phyloP scores from a whole-genome alignment of 768 basidiomycete genomes.

The Pleurotus giganteus region DNA sequence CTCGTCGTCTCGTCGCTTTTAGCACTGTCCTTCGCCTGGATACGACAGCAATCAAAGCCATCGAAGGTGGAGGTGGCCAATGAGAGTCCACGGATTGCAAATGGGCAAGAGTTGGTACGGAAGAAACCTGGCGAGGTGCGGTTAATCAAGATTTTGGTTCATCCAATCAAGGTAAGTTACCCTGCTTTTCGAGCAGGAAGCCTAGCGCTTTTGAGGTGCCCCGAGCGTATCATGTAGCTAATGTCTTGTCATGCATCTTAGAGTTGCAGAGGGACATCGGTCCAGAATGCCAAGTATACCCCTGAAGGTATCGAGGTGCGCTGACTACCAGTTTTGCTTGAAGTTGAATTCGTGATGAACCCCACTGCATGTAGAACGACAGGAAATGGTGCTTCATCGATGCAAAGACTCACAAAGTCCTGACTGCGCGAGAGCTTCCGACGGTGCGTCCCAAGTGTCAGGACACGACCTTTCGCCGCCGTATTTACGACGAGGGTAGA shows the following conservation, averaged over 20 bases:
- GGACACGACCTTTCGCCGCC: background rate
- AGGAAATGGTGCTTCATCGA: slow-evolving; percentile 71
- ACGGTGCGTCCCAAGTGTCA: slow-evolving; percentile 39
- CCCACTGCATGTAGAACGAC: slow-evolving; percentile 49
- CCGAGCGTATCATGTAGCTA: background rate
- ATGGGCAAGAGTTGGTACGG: background rate
- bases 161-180: slow-evolving; percentile 62
- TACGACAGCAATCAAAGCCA: background rate
- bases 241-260: slow-evolving; percentile 26
- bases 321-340: slow-evolving; percentile 3
- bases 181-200: background rate
- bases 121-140: slow-evolving; percentile 28
- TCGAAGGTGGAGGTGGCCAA: background rate
- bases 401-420: slow-evolving; percentile 44
- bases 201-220: background rate
- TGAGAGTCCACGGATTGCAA: background rate
- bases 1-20: background rate
- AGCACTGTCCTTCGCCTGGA: background rate
- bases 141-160: slow-evolving; percentile 59
- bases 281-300: slow-evolving; percentile 53
- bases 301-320: slow-evolving; percentile 65
- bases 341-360: background rate
- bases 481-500: slow-evolving; percentile 34
- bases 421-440: slow-evolving; percentile 66
- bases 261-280: slow-evolving; percentile 72